Evolutionary conservation across 2,329 filamentous ascomycete genomes (phyloP).

Genomic region (Colletotrichum shisoi): DNA sequence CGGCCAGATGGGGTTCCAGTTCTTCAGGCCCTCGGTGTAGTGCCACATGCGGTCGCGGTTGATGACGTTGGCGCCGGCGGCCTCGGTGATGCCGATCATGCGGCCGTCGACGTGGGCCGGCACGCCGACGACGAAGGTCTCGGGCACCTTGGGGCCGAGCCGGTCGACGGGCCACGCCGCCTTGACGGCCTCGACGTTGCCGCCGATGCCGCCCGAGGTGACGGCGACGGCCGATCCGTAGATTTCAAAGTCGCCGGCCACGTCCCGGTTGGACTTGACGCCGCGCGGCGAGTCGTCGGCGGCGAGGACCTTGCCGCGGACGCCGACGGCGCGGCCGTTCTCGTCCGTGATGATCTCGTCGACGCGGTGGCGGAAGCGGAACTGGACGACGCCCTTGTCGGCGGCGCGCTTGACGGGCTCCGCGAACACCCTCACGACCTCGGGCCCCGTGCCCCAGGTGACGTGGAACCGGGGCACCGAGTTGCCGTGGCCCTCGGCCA

Average conservation of each 20-base stretch:
- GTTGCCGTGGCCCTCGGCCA: conserved; percentile 66
- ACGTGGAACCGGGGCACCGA: conserved; percentile 70
- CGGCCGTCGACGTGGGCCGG: conserved; percentile 71
- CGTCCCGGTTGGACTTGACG: conserved; percentile 58
- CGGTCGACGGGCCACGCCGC: conserved; percentile 65
- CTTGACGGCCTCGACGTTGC: conserved; percentile 67
- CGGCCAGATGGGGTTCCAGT: conserved; percentile 71
- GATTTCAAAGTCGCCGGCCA: conserved; percentile 62
- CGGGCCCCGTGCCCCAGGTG: conserved; percentile 68
- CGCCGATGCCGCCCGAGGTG: conserved; percentile 67
- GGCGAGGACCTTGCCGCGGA: conserved; percentile 63
- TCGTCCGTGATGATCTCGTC: conserved; percentile 65
- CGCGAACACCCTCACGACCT: conserved; percentile 65
- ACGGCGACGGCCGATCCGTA: conserved; percentile 62
- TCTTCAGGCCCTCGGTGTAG: conserved; percentile 68
- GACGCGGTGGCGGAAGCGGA: conserved; percentile 65
- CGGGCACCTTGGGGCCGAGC: conserved; percentile 63
- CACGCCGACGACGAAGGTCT: conserved; percentile 66
- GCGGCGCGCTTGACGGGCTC: conserved; percentile 64
- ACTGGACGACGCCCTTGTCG: conserved; percentile 61
- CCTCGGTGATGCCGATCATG: conserved; percentile 66
- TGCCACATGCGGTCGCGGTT: conserved; percentile 73
- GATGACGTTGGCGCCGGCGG: conserved; percentile 62
- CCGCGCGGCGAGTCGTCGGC: conserved; percentile 60
- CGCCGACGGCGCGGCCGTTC: conserved; percentile 60